phyloP scores from a whole-genome alignment of 768 basidiomycete genomes.

The Lactarius pseudohatsudake region DNA sequence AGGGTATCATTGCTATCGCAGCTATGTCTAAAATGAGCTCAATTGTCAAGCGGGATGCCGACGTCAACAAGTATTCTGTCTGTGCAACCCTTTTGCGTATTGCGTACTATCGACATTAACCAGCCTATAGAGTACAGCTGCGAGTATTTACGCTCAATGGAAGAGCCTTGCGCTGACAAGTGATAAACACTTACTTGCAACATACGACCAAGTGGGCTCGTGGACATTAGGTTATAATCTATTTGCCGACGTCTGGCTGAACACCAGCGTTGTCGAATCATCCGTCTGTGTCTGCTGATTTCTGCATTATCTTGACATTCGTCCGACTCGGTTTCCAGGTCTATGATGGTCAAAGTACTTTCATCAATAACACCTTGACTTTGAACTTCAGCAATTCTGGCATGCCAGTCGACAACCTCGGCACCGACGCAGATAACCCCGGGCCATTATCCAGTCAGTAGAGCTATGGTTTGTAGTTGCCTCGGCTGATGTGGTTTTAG shows the following conservation, averaged over 20 bases:
- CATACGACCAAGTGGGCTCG: conserved; percentile 32
- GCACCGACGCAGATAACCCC: neutral
- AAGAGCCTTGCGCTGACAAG: conserved; percentile 14
- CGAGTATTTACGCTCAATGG: conserved; percentile 15
- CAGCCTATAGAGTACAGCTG: conserved; percentile 1
- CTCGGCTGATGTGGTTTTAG: conserved; percentile 2
- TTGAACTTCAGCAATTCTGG: conserved; percentile 11
- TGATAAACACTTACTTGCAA: conserved; percentile 12
- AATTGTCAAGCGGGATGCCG: conserved; percentile 26
- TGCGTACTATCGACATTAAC: conserved; percentile 3
- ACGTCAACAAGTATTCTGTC: conserved; percentile 33
- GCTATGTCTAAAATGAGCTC: conserved; percentile 59
- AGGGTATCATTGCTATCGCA: conserved; percentile 65
- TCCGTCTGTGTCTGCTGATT: conserved; percentile 13
- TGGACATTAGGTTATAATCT: conserved; percentile 67
- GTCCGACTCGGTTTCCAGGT: conserved; percentile 16
- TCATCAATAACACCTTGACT: neutral
- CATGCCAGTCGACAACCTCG: conserved; percentile 14
- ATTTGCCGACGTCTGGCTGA: conserved; percentile 57
- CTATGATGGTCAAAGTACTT: conserved; percentile 9
- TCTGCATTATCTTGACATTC: neutral
- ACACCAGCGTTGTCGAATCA: conserved; percentile 48
- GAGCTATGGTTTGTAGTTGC: neutral
- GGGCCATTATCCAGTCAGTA: neutral
- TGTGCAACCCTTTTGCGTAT: no score